Evolutionary conservation across 2,329 filamentous ascomycete species (phyloP).

Genomic region (Sporothrix curviconia): DNA sequence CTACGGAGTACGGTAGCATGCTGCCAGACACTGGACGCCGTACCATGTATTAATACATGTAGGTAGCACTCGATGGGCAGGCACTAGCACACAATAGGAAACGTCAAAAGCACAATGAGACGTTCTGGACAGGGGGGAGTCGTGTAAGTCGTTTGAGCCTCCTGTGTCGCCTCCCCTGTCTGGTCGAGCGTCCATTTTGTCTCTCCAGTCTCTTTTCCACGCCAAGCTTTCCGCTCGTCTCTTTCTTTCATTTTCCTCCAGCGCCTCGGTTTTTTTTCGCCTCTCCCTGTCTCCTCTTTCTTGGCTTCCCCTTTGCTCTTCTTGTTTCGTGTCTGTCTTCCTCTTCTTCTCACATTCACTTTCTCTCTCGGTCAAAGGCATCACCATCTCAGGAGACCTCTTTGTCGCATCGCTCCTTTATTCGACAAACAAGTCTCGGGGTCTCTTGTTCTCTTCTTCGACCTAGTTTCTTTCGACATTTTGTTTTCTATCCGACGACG

Average conservation of each 20-base stretch:
- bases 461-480: neutral
- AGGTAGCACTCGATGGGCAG: no score
- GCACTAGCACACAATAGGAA: no score
- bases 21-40: no score
- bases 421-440: neutral
- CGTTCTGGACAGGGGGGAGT: neutral
- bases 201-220: neutral
- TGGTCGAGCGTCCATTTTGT: no score
- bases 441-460: neutral
- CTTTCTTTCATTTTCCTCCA: constrained; percentile 3
- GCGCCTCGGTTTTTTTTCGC: constrained; percentile 16
- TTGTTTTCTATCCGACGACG: neutral
- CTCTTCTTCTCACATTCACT: neutral
- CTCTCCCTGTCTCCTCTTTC: neutral
- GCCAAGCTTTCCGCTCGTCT: neutral
- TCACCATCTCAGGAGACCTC: neutral
- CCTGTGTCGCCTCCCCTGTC: neutral
- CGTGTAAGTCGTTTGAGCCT: constrained; percentile 7
- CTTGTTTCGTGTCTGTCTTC: neutral
- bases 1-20: no score
- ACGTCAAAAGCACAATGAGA: no score
- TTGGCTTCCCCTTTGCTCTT: neutral
- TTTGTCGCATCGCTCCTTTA: neutral
- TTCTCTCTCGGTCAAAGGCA: neutral
- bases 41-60: no score